phyloP scores from a whole-genome alignment of 345 rosid genomes.

The Sisymbrium irio region DNA sequence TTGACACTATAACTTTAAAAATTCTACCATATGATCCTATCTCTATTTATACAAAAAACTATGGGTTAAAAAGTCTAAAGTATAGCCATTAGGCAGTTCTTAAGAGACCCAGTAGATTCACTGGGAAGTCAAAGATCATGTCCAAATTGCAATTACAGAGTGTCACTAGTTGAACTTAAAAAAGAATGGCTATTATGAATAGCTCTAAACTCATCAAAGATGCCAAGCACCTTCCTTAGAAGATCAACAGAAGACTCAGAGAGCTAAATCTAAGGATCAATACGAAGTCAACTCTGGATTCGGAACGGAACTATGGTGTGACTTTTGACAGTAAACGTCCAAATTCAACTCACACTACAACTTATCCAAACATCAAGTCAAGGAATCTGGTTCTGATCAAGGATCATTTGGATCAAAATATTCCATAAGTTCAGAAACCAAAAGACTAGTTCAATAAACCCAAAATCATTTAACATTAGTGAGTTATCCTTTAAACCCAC shows the following conservation, averaged over 20 bases:
- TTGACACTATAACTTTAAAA: neutral
- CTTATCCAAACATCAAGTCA: conserved; percentile 22
- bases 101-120: neutral
- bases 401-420: neutral
- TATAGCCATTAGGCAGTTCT: neutral
- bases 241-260: neutral
- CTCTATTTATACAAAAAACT: neutral
- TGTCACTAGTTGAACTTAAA: neutral
- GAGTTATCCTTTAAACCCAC: neutral
- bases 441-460: conserved; percentile 20
- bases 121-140: neutral
- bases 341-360: conserved; percentile 13
- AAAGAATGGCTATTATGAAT: neutral
- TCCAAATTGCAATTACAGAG: neutral
- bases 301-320: neutral
- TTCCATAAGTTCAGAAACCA: neutral
- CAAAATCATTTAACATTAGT: neutral
- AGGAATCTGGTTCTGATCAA: conserved; percentile 25
- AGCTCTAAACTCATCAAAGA: conserved; percentile 5
- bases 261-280: conserved; percentile 9
- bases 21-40: neutral
- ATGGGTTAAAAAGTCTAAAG: neutral
- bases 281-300: conserved; percentile 8
- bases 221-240: conserved; percentile 1
- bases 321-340: neutral